phyloP scores from a whole-genome alignment of 202 grass and related monocot genomes.

The Cymbopogon flexuosus region DNA sequence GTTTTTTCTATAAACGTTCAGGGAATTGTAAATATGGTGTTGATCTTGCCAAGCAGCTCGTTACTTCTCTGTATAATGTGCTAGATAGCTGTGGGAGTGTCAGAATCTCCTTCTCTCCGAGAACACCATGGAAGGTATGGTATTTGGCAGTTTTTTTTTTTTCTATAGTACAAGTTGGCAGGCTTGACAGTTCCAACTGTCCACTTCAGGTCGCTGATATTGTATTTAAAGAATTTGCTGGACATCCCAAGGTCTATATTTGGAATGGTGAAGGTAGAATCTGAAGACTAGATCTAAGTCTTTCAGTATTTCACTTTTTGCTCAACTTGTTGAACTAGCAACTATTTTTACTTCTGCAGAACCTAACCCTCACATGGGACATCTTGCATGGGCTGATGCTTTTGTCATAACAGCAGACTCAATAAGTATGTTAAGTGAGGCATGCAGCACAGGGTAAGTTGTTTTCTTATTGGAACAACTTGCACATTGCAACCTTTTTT shows the following conservation, averaged over 20 bases:
- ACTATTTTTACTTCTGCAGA: constrained; percentile 39
- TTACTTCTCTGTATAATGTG: constrained; percentile 61
- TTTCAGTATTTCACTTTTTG: not conserved
- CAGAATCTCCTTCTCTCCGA: constrained; percentile 79
- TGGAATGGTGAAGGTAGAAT: constrained; percentile 82
- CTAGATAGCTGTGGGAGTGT: constrained; percentile 77
- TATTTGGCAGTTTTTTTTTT: not conserved
- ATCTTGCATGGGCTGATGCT: constrained; percentile 96
- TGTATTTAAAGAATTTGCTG: constrained; percentile 57
- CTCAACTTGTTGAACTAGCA: constrained; percentile 3
- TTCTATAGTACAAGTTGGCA: not conserved
- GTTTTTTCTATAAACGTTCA: constrained; percentile 28
- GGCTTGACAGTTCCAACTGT: not conserved
- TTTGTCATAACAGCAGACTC: constrained; percentile 84
- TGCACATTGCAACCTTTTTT: not conserved
- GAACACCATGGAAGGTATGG: constrained; percentile 78
- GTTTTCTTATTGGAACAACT: not conserved
- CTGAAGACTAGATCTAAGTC: not conserved
- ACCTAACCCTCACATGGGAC: constrained; percentile 82
- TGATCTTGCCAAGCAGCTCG: constrained; percentile 65
- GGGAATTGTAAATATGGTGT: constrained; percentile 86
- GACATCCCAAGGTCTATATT: constrained; percentile 75
- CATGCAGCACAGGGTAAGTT: constrained; percentile 77
- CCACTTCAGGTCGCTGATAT: constrained; percentile 56
- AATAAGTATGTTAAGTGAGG: constrained; percentile 90